These are phyloP conservation scores for Backusella mclennaniae DNA, from an alignment of 192 early-diverging fungal genomes.

Conservation along the genomic window DNA sequence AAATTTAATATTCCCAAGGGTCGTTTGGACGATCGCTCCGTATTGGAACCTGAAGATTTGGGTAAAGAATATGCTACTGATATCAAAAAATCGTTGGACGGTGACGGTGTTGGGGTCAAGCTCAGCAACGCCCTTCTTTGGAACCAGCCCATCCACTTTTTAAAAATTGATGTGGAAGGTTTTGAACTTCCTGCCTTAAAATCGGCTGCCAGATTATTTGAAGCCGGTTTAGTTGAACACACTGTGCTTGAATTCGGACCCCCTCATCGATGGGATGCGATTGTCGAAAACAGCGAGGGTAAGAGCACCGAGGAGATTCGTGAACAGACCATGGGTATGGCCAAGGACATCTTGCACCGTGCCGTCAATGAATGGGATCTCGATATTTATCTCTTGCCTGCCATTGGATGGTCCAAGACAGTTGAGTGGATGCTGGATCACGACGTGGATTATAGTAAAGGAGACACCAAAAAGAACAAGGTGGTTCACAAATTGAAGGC, in stretches of 20 bases:
- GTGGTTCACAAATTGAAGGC: slow-evolving; percentile 24
- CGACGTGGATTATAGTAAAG: background rate
- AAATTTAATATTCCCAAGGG: background rate
- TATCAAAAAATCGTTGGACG: slow-evolving; percentile 17
- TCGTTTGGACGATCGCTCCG: background rate
- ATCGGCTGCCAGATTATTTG: slow-evolving; percentile 28
- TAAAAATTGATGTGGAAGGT: slow-evolving; percentile 40
- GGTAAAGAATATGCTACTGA: slow-evolving; percentile 25
- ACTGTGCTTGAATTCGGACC: slow-evolving; percentile 38
- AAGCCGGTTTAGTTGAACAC: slow-evolving; percentile 25
- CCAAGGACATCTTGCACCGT: slow-evolving; percentile 19
- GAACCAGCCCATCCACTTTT: slow-evolving; percentile 34
- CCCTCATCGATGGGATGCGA: slow-evolving; percentile 34
- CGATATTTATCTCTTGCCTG: slow-evolving; percentile 33
- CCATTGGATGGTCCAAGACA: slow-evolving; percentile 29
- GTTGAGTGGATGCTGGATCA: slow-evolving; percentile 22
- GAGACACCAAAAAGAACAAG: background rate
- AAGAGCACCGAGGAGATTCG: slow-evolving; percentile 12
- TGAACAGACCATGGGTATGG: slow-evolving; percentile 11
- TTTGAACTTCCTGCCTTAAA: slow-evolving; percentile 34
- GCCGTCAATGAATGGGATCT: slow-evolving; percentile 25
- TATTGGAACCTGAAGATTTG: slow-evolving; percentile 15
- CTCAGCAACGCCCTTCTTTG: slow-evolving; percentile 9
- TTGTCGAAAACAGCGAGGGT: slow-evolving; percentile 16
- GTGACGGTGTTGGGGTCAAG: background rate